Evolutionary conservation across 257 asterid species (phyloP), one percentile per base, ranked within the genome.

Genomic region (Knoxia roxburghii): DNA sequence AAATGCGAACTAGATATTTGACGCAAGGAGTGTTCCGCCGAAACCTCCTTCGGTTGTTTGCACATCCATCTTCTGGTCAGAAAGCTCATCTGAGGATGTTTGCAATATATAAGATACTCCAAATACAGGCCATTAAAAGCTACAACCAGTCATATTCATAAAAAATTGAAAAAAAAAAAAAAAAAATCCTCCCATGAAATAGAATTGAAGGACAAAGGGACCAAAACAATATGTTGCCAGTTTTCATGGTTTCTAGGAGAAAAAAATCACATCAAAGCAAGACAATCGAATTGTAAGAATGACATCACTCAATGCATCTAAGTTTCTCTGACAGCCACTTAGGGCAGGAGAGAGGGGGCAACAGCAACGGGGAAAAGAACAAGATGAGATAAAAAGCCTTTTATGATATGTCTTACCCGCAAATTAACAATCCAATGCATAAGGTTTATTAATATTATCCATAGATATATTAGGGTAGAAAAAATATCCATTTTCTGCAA

Each of bases 1-100:
- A 77, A 79, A 68, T 1, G 74, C 95, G 32, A 91, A 71, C 55
- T 96, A 78, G 73, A 86, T 74, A 68, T 82, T 78, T 68, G 99
- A 93, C 54, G 97, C 61, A 67, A 94, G 91, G 74, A 94, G 96
- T 58, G 99, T 88, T 72, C 97, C 99, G 56, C 99, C 91, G 69
- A 94, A 94, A 59, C 99, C 99, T 74, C 76, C 96, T 78, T 90
- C 99, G 32, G 81, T 75, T 75, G 68, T 80, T 57, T 72, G 82
- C 27, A 67, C 53, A 51, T 88, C 92, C 77, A 73, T 60, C 79
- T 81, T 90, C 41, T 88, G 78, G 76, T 81, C 94, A 45, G 83
- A 82, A 70, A 94, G 90, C 83, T 94, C 99, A 78, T 94, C 99
- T 93, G 81, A 68, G 75, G 67, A 76, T 76, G 69, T 69, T 54